Conservation (phyloP, 768 basidiomycete species). For the Collybiopsis confluens region DNA sequence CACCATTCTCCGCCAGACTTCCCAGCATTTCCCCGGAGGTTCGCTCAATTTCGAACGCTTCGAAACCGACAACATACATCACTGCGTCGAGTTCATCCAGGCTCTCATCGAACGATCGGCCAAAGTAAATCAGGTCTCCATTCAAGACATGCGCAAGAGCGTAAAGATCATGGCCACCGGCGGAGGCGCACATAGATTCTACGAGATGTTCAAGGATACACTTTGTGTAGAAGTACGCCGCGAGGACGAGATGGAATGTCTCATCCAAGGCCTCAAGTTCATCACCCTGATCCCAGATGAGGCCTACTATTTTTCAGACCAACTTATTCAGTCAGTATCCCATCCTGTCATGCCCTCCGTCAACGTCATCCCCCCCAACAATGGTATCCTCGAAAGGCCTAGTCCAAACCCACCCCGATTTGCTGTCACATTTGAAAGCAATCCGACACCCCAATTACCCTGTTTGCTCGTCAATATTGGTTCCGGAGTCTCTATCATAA, state of each 20-base stretch:
- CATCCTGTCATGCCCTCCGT: conserved; percentile 25
- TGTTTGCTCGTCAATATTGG: conserved; percentile 98
- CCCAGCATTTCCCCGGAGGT: conserved; percentile 90
- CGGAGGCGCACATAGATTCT: conserved; percentile 93
- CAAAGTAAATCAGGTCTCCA: conserved; percentile 75
- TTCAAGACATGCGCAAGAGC: conserved; percentile 85
- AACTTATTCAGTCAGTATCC: conserved; percentile 73
- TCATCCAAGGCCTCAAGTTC: conserved; percentile 95
- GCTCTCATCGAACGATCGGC: conserved; percentile 85
- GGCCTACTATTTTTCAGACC: conserved; percentile 98
- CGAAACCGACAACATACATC: conserved; percentile 84
- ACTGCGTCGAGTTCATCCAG: conserved; percentile 83
- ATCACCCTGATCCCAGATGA: conserved; percentile 95
- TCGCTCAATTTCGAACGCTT: conserved; percentile 97
- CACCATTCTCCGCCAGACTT: conserved; percentile 63
- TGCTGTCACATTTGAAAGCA: conserved; percentile 80
- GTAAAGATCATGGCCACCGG: conserved; percentile 99
- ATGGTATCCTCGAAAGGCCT: conserved; percentile 64
- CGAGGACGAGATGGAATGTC: conserved; percentile 99
- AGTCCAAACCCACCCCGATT: conserved; percentile 88
- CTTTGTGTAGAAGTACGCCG: conserved; percentile 80
- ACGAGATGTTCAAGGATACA: conserved; percentile 70
- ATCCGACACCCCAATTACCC: conserved; percentile 85
- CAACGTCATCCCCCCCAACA: conserved; percentile 15
- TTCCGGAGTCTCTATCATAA: conserved; percentile 95